These are phyloP conservation scores for Micromonas commoda DNA, from an alignment of 139 green algal genomes.

Conservation along the genomic window DNA sequence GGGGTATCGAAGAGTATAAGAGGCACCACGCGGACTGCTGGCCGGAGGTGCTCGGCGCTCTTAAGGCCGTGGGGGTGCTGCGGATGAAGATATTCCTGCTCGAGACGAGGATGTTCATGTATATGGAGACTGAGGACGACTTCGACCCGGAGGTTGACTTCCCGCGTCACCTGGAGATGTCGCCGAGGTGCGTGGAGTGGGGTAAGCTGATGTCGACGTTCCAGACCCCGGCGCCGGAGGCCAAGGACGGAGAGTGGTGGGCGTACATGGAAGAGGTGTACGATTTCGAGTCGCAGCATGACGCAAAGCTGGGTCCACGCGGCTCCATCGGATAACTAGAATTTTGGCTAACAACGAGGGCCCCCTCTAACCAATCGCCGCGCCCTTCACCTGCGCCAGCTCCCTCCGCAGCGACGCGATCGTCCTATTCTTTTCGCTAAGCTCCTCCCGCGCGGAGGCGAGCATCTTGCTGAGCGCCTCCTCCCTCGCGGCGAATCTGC, in stretches of 20 bases:
- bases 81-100: neutral
- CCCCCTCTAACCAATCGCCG: too few relatives aligned
- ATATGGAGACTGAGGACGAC: neutral
- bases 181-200: conserved; percentile 3
- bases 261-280: conserved; percentile 2
- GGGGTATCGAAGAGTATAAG: neutral
- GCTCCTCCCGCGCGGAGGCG: too few relatives aligned
- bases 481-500: neutral
- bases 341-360: too few relatives aligned
- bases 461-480: too few relatives aligned
- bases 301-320: too few relatives aligned
- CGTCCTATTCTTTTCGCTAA: too few relatives aligned
- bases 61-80: neutral
- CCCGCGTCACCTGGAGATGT: conserved; percentile 5
- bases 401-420: neutral
- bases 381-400: too few relatives aligned
- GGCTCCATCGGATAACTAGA: too few relatives aligned
- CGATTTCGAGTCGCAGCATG: neutral
- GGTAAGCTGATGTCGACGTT: neutral
- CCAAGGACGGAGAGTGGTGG: conserved; percentile 14
- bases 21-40: neutral
- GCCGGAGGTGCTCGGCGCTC: neutral
- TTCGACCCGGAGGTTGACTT: conserved; percentile 18
- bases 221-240: neutral
- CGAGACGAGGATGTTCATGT: neutral